Conservation (phyloP, 169 alveolate species). For the Plasmodium billcollinsi region DNA sequence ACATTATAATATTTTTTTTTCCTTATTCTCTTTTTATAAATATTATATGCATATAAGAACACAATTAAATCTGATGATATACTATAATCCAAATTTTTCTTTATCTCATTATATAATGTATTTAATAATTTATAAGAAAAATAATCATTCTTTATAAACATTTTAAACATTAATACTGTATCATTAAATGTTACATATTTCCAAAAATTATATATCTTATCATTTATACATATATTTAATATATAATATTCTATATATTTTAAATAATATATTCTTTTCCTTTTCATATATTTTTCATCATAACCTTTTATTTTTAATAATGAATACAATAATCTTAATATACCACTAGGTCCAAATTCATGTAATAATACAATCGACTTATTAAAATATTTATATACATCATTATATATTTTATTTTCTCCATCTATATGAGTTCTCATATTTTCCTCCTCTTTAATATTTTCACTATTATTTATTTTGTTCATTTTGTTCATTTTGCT, state of each 20-base stretch:
- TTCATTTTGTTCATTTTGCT: too few relatives aligned
- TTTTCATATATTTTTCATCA: slow-evolving; percentile 18
- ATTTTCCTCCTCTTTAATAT: neutral
- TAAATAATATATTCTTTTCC: slow-evolving; percentile 11
- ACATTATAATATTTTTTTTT: neutral
- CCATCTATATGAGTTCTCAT: neutral
- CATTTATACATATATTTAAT: slow-evolving; percentile 5
- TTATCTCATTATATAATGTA: slow-evolving; percentile 7
- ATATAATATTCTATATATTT: slow-evolving; percentile 56
- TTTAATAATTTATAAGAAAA: slow-evolving; percentile 27
- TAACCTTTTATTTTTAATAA: slow-evolving; percentile 34
- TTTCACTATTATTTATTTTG: neutral
- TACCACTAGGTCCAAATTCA: slow-evolving; percentile 63
- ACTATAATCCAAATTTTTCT: neutral
- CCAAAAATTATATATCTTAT: slow-evolving; percentile 39
- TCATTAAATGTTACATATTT: slow-evolving; percentile 37
- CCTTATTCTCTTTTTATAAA: slow-evolving; percentile 16
- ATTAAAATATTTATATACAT: slow-evolving; percentile 39
- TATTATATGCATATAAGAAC: slow-evolving; percentile 51
- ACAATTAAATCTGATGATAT: slow-evolving; percentile 31
- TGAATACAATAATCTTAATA: slow-evolving; percentile 37
- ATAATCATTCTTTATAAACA: slow-evolving; percentile 39
- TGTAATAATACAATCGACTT: slow-evolving; percentile 56
- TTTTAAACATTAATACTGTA: slow-evolving; percentile 18
- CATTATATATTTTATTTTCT: slow-evolving; percentile 22